A percentile compares a stretch with the other conserved stretches of the same genome.
Evolutionary conservation across 2,329 filamentous ascomycete genomes (phyloP).

Genomic region (Remersonia thermophila): DNA sequence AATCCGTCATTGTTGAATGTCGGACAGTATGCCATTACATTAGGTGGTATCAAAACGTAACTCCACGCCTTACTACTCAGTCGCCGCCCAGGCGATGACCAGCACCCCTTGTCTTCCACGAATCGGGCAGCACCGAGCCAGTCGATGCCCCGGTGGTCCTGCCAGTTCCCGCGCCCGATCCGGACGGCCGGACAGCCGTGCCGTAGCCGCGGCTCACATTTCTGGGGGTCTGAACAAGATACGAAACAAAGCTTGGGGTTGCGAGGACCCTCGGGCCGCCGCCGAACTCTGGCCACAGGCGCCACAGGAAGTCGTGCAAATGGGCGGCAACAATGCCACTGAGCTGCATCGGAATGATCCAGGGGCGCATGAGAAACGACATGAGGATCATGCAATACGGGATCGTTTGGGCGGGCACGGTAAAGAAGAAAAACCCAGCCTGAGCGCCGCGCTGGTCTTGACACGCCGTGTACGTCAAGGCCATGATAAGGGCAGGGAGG

Average conservation of each 20-base stretch:
- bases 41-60: constrained; percentile 1
- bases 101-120: constrained; percentile 50
- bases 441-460: constrained; percentile 74
- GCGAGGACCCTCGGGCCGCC: constrained; percentile 65
- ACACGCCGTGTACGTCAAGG: constrained; percentile 69
- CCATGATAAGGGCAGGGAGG: constrained; percentile 57
- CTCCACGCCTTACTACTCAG: constrained; percentile 1
- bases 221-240: constrained; percentile 46
- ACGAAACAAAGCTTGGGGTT: constrained; percentile 61
- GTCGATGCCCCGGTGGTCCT: constrained; percentile 29
- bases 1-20: too few relatives aligned
- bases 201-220: constrained; percentile 46
- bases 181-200: constrained; percentile 38
- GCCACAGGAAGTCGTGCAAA: constrained; percentile 77
- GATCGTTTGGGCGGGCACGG: constrained; percentile 68
- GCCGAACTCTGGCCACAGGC: constrained; percentile 80
- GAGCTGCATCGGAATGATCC: constrained; percentile 47
- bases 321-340: constrained; percentile 82
- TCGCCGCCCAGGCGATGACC: constrained; percentile 49
- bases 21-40: constrained; percentile 3
- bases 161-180: constrained; percentile 22
- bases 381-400: constrained; percentile 70
- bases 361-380: constrained; percentile 55
- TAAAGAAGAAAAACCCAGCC: constrained; percentile 69
- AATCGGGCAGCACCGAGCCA: constrained; percentile 43